These are phyloP conservation scores for Geotrichum ghanense DNA, from an alignment of 805 yeast species.

Conservation along the genomic window DNA sequence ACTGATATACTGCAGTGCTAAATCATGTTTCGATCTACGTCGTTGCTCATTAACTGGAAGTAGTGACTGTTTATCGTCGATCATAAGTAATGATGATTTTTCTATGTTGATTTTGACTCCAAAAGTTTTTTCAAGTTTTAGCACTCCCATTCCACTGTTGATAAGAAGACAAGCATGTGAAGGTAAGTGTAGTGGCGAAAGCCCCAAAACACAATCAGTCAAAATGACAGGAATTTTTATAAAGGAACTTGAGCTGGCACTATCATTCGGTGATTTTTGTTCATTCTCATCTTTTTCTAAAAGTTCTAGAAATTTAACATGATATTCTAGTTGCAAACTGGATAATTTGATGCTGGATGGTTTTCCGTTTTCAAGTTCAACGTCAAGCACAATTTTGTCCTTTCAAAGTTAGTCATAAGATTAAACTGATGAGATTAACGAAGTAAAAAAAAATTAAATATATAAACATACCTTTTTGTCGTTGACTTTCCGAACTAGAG, in stretches of 20 bases:
- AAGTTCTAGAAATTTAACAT: constrained; percentile 44
- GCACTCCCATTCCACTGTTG: constrained; percentile 42
- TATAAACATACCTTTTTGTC: constrained; percentile 7
- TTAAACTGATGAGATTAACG: not conserved
- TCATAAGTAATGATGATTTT: constrained; percentile 39
- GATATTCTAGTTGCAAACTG: constrained; percentile 42
- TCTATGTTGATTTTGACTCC: constrained; percentile 37
- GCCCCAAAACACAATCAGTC: constrained; percentile 46
- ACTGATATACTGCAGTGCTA: constrained; percentile 29
- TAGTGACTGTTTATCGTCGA: constrained; percentile 43
- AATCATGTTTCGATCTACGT: constrained; percentile 13
- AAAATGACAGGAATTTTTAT: constrained; percentile 19
- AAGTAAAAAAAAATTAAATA: not conserved
- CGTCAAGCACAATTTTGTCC: constrained; percentile 31
- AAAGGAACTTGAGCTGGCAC: constrained; percentile 9
- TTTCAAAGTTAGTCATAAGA: not conserved
- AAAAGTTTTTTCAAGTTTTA: constrained; percentile 28
- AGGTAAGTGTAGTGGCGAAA: constrained; percentile 49
- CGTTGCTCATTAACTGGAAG: not conserved
- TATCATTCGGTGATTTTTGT: constrained; percentile 10
- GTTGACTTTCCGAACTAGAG: constrained; percentile 12
- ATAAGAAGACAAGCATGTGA: constrained; percentile 44
- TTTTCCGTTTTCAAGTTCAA: constrained; percentile 28
- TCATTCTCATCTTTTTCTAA: constrained; percentile 23
- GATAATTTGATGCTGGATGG: constrained; percentile 34